Percentiles rank a stretch among this genome's conserved stretches.
phyloP scores from a whole-genome alignment of 176 grass and related monocot genomes.

The Chloris gayana region DNA sequence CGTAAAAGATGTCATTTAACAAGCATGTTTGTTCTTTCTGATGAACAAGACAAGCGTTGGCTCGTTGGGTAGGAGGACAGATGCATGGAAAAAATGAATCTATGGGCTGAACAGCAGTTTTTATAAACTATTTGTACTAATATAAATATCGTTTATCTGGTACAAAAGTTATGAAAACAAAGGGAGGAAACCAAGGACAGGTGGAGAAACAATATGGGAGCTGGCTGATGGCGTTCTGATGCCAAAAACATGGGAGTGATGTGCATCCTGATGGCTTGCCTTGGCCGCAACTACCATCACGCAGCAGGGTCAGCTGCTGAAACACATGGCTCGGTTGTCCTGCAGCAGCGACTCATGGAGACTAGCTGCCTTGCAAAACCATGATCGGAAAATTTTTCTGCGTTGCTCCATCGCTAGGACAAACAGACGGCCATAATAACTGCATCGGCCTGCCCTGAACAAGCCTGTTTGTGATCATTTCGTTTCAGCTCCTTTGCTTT shows the following conservation, averaged over 20 bases:
- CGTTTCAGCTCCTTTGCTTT: background rate
- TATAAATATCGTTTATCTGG: too few relatives aligned
- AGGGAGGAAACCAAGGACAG: background rate
- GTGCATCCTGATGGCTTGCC: constrained; percentile 66
- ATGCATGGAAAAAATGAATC: too few relatives aligned
- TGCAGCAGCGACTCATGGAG: constrained; percentile 31
- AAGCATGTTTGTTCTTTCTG: background rate
- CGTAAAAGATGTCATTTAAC: constrained; percentile 1
- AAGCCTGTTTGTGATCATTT: constrained; percentile 30
- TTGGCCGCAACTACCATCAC: constrained; percentile 65
- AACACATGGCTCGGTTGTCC: constrained; percentile 54
- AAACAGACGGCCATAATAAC: constrained; percentile 13
- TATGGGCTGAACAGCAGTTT: too few relatives aligned
- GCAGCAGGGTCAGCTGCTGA: background rate
- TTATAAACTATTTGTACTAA: too few relatives aligned
- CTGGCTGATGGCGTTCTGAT: constrained; percentile 42
- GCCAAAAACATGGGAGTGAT: constrained; percentile 65
- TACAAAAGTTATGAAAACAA: too few relatives aligned
- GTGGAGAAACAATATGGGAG: background rate
- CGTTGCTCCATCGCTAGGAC: constrained; percentile 23
- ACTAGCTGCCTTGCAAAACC: constrained; percentile 17
- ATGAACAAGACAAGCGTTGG: background rate
- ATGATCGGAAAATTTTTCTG: background rate
- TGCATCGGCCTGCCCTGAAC: background rate
- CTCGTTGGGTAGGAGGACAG: too few relatives aligned